phyloP scores from a whole-genome alignment of 2,329 filamentous ascomycete genomes.

The Clonostachys solani region DNA sequence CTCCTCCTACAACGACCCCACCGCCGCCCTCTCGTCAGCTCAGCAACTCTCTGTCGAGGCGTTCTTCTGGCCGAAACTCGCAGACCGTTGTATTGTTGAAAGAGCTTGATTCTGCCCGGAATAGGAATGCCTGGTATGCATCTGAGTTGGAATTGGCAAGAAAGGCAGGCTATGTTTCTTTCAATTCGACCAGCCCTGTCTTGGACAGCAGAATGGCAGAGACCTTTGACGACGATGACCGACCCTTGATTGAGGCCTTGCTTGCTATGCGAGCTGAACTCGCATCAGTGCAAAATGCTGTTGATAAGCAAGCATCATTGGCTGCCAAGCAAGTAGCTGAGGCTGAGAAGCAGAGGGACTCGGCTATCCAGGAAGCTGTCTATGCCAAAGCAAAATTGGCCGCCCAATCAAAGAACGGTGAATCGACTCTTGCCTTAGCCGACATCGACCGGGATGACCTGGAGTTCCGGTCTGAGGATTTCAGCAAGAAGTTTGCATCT shows the following conservation, averaged over 20 bases:
- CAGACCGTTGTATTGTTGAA: constrained; percentile 74
- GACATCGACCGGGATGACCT: constrained; percentile 57
- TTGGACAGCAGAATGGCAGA: constrained; percentile 75
- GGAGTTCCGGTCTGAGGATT: constrained; percentile 52
- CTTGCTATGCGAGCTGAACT: constrained; percentile 88
- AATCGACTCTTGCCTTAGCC: not conserved
- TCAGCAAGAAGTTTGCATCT: constrained; percentile 77
- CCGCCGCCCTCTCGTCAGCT: constrained; percentile 52
- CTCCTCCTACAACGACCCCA: constrained; percentile 47
- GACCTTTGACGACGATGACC: constrained; percentile 86
- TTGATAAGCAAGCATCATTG: constrained; percentile 81
- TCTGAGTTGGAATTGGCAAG: constrained; percentile 89
- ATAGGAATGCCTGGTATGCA: constrained; percentile 93
- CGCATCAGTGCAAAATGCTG: constrained; percentile 80
- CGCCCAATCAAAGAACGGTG: constrained; percentile 61
- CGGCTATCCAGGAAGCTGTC: constrained; percentile 89
- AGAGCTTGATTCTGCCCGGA: constrained; percentile 80
- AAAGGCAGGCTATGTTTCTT: constrained; percentile 82
- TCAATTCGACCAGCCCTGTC: constrained; percentile 62
- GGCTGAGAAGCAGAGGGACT: constrained; percentile 89
- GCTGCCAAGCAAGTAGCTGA: constrained; percentile 90
- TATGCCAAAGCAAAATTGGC: constrained; percentile 93
- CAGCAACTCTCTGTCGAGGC: constrained; percentile 54
- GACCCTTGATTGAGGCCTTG: constrained; percentile 86
- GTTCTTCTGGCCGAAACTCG: constrained; percentile 56